A percentile compares a stretch with the other conserved stretches of the same genome.
These are phyloP conservation scores for Oryza nivara DNA, from an alignment of 176 grass and related monocot species.

Conservation along the genomic window DNA sequence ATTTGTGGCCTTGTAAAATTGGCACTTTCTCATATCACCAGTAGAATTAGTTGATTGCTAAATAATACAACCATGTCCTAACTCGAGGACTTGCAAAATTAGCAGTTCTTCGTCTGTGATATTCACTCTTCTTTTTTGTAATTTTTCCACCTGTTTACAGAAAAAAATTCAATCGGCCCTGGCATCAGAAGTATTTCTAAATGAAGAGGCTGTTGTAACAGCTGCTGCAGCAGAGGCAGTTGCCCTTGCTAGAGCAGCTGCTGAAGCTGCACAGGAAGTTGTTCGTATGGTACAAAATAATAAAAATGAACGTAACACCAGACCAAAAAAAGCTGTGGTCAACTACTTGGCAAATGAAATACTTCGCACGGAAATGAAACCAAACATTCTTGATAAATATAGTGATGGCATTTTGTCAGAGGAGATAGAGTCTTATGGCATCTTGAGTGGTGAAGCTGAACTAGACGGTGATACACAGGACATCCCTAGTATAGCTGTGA, in stretches of 20 bases:
- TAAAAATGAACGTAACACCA: conserved; percentile 2
- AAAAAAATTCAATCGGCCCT: conserved; percentile 40
- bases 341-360: conserved; percentile 47
- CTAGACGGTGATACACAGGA: conserved; percentile 22
- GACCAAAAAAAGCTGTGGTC: conserved; percentile 26
- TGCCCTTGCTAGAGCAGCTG: conserved; percentile 68
- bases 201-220: conserved; percentile 46
- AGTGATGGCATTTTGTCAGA: conserved; percentile 24
- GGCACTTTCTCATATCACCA: neutral
- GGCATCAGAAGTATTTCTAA: conserved; percentile 53
- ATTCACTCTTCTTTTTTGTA: conserved; percentile 8
- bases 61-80: neutral
- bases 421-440: conserved; percentile 30
- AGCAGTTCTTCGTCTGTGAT: neutral
- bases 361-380: conserved; percentile 42
- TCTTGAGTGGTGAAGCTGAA: conserved; percentile 23
- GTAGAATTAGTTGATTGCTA: neutral
- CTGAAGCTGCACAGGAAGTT: conserved; percentile 54
- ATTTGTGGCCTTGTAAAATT: neutral
- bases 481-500: conserved; percentile 51
- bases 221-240: conserved; percentile 60
- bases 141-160: conserved; percentile 31
- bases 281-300: conserved; percentile 41
- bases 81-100: conserved; percentile 25
- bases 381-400: conserved; percentile 26